A percentile compares a stretch with the other conserved stretches of the same genome.
Evolutionary conservation across 2,329 filamentous ascomycete genomes (phyloP).

Genomic region (Calonectria leucothoes): DNA sequence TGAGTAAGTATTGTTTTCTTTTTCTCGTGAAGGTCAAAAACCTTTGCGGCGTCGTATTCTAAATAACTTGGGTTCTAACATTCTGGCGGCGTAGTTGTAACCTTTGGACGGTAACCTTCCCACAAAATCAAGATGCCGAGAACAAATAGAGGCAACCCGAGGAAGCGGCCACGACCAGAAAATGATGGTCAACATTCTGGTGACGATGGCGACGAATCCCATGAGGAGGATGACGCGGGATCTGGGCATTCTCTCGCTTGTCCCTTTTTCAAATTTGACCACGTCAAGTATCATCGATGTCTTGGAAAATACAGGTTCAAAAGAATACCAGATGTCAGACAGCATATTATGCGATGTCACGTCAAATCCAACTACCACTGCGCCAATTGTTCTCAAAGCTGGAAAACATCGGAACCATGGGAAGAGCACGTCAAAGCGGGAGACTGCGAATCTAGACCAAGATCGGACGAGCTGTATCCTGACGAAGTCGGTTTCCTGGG

Average conservation of each 20-base stretch:
- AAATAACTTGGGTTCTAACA: not conserved
- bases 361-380: not conserved
- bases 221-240: not conserved
- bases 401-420: not conserved
- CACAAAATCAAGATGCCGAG: not conserved
- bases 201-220: not conserved
- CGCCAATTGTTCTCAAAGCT: not conserved
- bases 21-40: too few relatives aligned
- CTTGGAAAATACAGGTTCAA: not conserved
- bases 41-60: too few relatives aligned
- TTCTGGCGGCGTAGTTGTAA: not conserved
- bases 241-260: not conserved
- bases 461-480: not conserved
- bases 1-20: not conserved
- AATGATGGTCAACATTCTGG: not conserved
- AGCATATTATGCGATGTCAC: not conserved
- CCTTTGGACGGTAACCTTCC: not conserved
- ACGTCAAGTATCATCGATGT: not conserved
- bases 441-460: not conserved
- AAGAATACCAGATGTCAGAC: not conserved
- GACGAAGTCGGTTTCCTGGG: not conserved
- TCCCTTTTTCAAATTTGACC: not conserved
- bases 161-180: not conserved
- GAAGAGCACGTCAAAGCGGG: not conserved
- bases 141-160: not conserved